A percentile compares a stretch with the other conserved stretches of the same genome.
Conservation (phyloP, 1,284 basidiomycete species). For the Boletus semigastroideus region DNA sequence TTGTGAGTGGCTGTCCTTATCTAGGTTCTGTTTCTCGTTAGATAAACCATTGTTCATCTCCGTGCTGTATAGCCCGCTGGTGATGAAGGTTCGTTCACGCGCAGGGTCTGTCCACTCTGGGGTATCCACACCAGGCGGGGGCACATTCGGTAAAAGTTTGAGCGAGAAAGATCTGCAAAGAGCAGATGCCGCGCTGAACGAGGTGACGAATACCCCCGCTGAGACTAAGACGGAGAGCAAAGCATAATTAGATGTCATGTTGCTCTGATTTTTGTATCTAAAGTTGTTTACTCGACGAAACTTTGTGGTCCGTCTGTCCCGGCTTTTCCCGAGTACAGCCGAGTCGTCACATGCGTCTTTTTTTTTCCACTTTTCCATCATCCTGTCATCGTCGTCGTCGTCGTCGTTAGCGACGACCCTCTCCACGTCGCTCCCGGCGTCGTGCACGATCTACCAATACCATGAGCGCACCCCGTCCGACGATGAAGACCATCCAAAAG, state of each 20-base stretch:
- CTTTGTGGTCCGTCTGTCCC: constrained; percentile 3
- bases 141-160: constrained; percentile 69
- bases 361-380: not conserved
- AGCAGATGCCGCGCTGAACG: constrained; percentile 82
- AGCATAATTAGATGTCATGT: too few relatives aligned
- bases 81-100: constrained; percentile 89
- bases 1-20: constrained; percentile 55
- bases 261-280: constrained; percentile 16
- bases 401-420: constrained; percentile 16
- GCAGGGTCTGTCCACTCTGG: constrained; percentile 65
- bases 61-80: constrained; percentile 63
- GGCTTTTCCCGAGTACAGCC: constrained; percentile 16
- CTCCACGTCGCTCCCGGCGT: not conserved
- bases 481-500: constrained; percentile 57
- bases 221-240: not conserved
- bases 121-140: constrained; percentile 84
- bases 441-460: not conserved
- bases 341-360: not conserved
- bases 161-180: constrained; percentile 81
- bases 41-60: constrained; percentile 12
- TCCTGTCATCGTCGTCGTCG: constrained; percentile 1
- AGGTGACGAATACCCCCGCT: constrained; percentile 41
- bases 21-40: constrained; percentile 18
- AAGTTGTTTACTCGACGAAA: not conserved
- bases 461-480: constrained; percentile 35